Evolutionary conservation across 495 filamentous ascomycete species (phyloP).

Genomic region (Tricharina praecox): DNA sequence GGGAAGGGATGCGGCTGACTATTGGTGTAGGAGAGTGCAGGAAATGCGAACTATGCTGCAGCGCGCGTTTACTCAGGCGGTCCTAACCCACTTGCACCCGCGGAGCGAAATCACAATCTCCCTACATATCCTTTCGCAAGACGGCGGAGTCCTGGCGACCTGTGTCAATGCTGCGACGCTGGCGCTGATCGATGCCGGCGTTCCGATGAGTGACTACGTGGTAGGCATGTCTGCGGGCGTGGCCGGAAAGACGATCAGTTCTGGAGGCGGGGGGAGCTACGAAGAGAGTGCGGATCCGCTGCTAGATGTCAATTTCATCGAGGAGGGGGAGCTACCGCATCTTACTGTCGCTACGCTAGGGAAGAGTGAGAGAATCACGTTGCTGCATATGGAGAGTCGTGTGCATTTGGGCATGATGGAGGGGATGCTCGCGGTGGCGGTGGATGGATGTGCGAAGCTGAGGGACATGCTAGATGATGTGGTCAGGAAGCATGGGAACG

Average conservation of each 20-base stretch:
- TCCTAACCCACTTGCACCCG: conserved; percentile 78
- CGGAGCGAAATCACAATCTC: conserved; percentile 69
- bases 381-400: conserved; percentile 69
- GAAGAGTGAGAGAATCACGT: conserved; percentile 50
- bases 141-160: conserved; percentile 77
- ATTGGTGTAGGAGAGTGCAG: conserved; percentile 44
- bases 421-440: conserved; percentile 76
- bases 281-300: conserved; percentile 56
- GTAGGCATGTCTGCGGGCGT: conserved; percentile 71
- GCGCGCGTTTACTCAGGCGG: conserved; percentile 49
- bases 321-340: conserved; percentile 81
- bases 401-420: conserved; percentile 64
- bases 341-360: conserved; percentile 72
- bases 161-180: conserved; percentile 85
- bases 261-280: conserved; percentile 28
- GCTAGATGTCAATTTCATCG: conserved; percentile 67
- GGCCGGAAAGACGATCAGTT: conserved; percentile 32
- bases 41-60: conserved; percentile 66
- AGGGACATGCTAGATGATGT: conserved; percentile 56
- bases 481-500: conserved; percentile 47
- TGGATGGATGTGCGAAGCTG: conserved; percentile 81
- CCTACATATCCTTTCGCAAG: conserved; percentile 73
- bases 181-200: conserved; percentile 81
- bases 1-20: neutral
- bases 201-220: conserved; percentile 85